These are phyloP conservation scores for Colletotrichum shisoi DNA, from an alignment of 2,329 filamentous ascomycete species.

Conservation along the genomic window DNA sequence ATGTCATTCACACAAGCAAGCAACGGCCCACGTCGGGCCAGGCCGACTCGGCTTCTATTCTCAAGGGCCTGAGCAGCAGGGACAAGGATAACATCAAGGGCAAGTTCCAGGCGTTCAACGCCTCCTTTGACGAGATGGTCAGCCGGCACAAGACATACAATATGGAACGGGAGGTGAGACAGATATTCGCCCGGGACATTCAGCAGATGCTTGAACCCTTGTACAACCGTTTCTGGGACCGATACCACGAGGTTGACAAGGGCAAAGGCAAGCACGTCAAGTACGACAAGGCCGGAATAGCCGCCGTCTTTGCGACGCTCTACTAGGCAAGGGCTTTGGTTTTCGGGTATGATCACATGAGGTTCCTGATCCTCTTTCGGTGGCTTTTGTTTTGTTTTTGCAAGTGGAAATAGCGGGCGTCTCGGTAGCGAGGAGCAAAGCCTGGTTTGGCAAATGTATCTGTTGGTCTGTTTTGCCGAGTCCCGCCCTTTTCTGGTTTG, in stretches of 20 bases:
- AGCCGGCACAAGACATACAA: constrained; percentile 79
- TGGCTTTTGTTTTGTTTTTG: neutral
- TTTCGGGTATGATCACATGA: neutral
- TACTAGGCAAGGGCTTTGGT: constrained; percentile 46
- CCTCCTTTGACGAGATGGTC: constrained; percentile 87
- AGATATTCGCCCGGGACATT: constrained; percentile 81
- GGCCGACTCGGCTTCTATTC: constrained; percentile 81
- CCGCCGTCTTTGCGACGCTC: constrained; percentile 67
- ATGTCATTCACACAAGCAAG: constrained; percentile 90
- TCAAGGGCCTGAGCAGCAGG: constrained; percentile 84
- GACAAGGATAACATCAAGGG: constrained; percentile 96
- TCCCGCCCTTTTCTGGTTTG: no score
- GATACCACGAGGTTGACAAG: constrained; percentile 97
- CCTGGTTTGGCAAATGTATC: neutral
- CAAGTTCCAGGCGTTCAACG: constrained; percentile 93
- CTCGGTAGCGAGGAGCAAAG: constrained; percentile 18
- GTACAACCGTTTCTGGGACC: constrained; percentile 94
- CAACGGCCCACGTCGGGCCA: constrained; percentile 76
- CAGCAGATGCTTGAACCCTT: constrained; percentile 92
- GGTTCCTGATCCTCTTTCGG: neutral
- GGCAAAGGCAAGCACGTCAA: constrained; percentile 98
- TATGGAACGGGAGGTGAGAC: constrained; percentile 91
- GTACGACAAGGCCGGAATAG: constrained; percentile 87
- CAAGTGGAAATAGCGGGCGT: constrained; percentile 23
- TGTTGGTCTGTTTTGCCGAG: neutral